These are phyloP conservation scores for Gillenia trifoliata DNA, from an alignment of 306 rosid genomes.

Conservation along the genomic window DNA sequence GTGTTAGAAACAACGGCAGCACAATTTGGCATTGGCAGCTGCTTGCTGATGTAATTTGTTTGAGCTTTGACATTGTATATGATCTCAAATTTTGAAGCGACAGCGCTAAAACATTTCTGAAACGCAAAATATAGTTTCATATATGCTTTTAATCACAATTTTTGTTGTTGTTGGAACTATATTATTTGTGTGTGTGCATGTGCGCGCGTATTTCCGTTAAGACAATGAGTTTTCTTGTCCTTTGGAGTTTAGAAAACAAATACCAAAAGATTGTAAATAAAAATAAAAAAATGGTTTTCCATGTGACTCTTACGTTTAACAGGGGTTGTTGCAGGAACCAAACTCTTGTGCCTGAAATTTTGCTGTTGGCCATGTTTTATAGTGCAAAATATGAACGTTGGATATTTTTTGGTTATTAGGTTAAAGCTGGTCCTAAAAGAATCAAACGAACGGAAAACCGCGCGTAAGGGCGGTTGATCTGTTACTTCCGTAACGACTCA, in stretches of 20 bases:
- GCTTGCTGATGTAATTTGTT: conserved; percentile 3
- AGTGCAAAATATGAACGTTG: not conserved
- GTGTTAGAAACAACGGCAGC: conserved; percentile 4
- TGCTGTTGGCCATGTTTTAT: not conserved
- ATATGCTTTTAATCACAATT: not conserved
- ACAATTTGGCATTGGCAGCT: not conserved
- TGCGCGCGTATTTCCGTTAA: not conserved
- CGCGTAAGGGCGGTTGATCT: no score
- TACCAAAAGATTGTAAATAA: no score
- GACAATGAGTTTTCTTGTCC: no score
- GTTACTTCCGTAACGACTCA: no score
- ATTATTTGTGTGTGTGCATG: not conserved
- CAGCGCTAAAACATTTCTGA: not conserved
- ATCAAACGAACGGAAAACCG: no score
- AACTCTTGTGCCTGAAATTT: not conserved
- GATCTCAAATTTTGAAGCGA: conserved; percentile 8
- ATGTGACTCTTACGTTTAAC: not conserved
- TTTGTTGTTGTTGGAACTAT: not conserved
- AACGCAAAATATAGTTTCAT: not conserved
- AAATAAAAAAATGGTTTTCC: no score
- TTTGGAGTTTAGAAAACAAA: not conserved
- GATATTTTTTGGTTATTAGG: no score
- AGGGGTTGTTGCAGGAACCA: not conserved
- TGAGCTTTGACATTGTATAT: conserved; percentile 18
- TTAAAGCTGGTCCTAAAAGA: no score